phyloP scores from a whole-genome alignment of 768 basidiomycete genomes.

The Postia placenta region DNA sequence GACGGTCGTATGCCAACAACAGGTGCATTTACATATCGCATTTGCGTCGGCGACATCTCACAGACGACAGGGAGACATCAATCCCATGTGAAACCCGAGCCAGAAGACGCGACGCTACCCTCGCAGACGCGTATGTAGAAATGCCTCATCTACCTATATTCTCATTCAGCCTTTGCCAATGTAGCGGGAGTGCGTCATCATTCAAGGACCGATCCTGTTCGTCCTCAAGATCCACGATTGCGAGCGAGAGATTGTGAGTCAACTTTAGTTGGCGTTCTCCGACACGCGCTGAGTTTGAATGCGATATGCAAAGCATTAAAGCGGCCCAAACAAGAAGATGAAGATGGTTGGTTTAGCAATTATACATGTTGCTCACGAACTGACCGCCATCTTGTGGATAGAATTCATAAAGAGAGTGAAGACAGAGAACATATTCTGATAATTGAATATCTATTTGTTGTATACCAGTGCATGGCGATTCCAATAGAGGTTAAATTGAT shows the following conservation, averaged over 20 bases:
- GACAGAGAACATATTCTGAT: constrained; percentile 1
- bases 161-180: background rate
- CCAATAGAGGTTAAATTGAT: too few species aligned
- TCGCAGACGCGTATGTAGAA: background rate
- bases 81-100: background rate
- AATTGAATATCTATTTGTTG: too few species aligned
- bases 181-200: background rate
- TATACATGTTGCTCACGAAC: background rate
- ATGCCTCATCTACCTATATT: background rate
- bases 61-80: background rate
- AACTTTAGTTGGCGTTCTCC: background rate
- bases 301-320: constrained; percentile 1
- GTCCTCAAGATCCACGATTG: background rate
- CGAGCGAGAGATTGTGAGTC: background rate
- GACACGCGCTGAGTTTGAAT: background rate
- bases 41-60: too few species aligned
- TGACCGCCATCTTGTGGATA: background rate
- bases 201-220: background rate
- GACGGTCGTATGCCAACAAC: too few species aligned
- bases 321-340: constrained; percentile 10
- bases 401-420: constrained; percentile 6
- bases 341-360: background rate
- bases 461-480: too few species aligned
- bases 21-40: background rate
- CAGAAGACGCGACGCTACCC: background rate